Conservation (phyloP, 129 eudicot species). For the Tagetes erecta region DNA sequence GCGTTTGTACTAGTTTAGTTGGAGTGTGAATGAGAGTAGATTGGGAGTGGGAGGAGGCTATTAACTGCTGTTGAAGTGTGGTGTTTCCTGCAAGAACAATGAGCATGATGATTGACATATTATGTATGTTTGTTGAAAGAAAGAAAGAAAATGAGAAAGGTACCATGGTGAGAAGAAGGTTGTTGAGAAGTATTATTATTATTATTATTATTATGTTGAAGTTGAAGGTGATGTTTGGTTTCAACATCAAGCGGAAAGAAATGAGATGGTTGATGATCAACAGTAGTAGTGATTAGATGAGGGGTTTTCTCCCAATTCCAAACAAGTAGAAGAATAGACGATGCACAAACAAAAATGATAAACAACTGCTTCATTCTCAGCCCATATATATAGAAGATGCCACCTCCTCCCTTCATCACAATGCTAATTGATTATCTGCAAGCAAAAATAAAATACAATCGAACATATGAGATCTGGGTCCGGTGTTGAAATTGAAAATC, state of each 20-base stretch:
- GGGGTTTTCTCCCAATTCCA: slow-evolving; percentile 51
- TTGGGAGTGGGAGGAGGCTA: slow-evolving; percentile 28
- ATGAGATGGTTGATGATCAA: slow-evolving; percentile 32
- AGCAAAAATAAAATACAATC: too few relatives aligned
- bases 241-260: slow-evolving; percentile 43
- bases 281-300: slow-evolving; percentile 14
- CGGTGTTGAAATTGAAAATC: too few relatives aligned
- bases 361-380: slow-evolving; percentile 43
- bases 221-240: neutral
- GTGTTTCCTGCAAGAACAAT: slow-evolving; percentile 37
- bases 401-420: slow-evolving; percentile 39
- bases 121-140: too few relatives aligned
- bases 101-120: neutral
- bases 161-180: too few relatives aligned
- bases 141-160: too few relatives aligned
- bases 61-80: slow-evolving; percentile 13
- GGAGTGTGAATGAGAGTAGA: slow-evolving; percentile 20
- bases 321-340: slow-evolving; percentile 20
- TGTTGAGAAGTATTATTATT: too few relatives aligned
- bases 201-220: too few relatives aligned
- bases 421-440: too few relatives aligned
- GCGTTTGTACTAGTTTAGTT: slow-evolving; percentile 19
- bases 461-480: too few relatives aligned
- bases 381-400: slow-evolving; percentile 20
- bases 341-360: slow-evolving; percentile 35